These are phyloP conservation scores for Syzygium jambos DNA, from an alignment of 345 rosid species.

Conservation along the genomic window DNA sequence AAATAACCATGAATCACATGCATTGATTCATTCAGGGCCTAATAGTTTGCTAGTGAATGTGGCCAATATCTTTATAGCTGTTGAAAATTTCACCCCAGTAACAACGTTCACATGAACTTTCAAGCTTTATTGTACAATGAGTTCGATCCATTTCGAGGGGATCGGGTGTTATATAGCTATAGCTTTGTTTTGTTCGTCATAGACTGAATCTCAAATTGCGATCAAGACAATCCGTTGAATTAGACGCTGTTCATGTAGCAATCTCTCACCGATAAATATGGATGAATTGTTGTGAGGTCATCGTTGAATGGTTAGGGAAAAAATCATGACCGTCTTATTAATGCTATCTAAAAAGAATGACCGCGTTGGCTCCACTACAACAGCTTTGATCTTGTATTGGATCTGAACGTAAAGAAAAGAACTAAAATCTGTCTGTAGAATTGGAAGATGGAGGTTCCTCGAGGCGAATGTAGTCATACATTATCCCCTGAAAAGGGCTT, in stretches of 20 bases:
- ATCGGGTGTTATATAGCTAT: not conserved
- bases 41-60: not conserved
- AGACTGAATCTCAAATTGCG: not conserved
- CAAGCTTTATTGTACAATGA: not conserved
- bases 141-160: not conserved
- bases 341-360: not conserved
- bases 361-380: not conserved
- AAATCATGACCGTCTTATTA: not conserved
- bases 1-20: not conserved
- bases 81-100: not conserved
- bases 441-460: slow-evolving; percentile 44
- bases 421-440: not conserved
- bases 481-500: slow-evolving; percentile 60
- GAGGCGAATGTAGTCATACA: slow-evolving; percentile 83
- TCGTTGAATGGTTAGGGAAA: not conserved
- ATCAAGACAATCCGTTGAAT: not conserved
- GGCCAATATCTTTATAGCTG: not conserved
- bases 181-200: not conserved
- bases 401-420: not conserved
- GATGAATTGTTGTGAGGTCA: not conserved
- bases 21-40: not conserved
- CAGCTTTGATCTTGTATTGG: not conserved
- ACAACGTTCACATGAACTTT: not conserved
- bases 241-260: not conserved
- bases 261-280: not conserved